These are phyloP conservation scores for Eimeria sp. DNA, from an alignment of 169 alveolate genomes.

Conservation along the genomic window DNA sequence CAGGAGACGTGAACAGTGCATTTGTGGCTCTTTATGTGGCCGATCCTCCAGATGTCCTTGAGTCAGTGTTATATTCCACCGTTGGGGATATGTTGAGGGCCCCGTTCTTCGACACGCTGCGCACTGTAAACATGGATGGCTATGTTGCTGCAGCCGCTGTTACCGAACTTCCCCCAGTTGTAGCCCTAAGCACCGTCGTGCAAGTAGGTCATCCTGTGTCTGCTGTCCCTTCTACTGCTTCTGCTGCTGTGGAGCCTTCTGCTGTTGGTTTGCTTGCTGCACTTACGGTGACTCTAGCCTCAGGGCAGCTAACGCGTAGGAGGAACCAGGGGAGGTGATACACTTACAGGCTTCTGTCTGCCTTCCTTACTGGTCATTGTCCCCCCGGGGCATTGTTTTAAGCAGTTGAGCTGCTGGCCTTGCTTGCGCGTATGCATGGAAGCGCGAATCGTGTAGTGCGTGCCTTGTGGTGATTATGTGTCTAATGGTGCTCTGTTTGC, in stretches of 20 bases:
- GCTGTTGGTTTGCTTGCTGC: not conserved
- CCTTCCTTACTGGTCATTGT: not conserved
- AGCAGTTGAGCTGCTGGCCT: no score
- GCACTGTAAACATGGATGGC: conserved; percentile 83
- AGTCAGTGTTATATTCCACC: conserved; percentile 32
- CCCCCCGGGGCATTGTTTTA: not conserved
- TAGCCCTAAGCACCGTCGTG: conserved; percentile 71
- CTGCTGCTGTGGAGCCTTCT: not conserved
- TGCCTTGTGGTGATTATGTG: not conserved
- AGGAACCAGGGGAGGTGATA: no score
- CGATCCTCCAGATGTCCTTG: conserved; percentile 71
- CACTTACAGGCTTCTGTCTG: not conserved
- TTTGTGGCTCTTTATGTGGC: conserved; percentile 65
- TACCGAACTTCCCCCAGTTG: conserved; percentile 74
- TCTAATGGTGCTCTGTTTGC: not conserved
- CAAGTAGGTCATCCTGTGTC: conserved; percentile 47
- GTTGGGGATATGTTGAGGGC: conserved; percentile 68
- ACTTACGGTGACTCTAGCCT: not conserved
- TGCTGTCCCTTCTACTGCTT: not conserved
- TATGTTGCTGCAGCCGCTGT: conserved; percentile 79
- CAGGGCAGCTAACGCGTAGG: not conserved
- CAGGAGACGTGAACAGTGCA: conserved; percentile 72
- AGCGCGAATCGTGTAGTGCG: not conserved
- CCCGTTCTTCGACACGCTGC: conserved; percentile 78
- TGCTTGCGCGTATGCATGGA: not conserved